Evolutionary conservation across 1,284 basidiomycete species (phyloP), one percentile per base, ranked within the genome.

Genomic region (Tylopilus orsonianus): DNA sequence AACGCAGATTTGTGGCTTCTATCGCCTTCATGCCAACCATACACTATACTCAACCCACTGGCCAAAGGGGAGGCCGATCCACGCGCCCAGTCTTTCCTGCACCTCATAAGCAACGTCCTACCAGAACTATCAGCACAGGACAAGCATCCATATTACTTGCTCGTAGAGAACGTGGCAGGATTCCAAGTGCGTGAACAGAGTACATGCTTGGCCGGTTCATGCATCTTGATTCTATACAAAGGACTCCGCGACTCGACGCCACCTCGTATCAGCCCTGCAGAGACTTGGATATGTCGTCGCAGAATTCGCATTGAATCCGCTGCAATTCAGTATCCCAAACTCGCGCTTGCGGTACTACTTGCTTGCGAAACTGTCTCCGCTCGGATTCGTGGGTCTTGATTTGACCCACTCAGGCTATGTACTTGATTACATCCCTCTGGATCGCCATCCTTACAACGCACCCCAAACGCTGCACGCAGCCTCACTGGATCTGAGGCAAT

Each of bases 1-100:
- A 53, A 73, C 52, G 80, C 81, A 22, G 65, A 81, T 53, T 59
- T 87, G 5, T 90, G 87, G 86, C 74, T 90, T 20, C 64, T 89
- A 33, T 90, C 87, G 0, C 87, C 87, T 5, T 80, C 87, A 8
- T 90, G 88, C 60, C 87, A 90, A 59, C 87, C 87, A 0, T 90
- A 90, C 57, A 90, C 87, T 0, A 77, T 88, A 2, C 70, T 90
- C 46, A 89, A 88, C 58, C 81, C 85, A 2, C 70, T 74, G 19
- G 82, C 85, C 8, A 83, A 81, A 69, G 87, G 84, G 6, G 77
- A 75, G 8, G 67, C 69, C 19, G 87, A 90, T 67, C 83, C 87
- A 5, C 77, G 87, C n/a, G 87, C 87, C 8, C 74, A 75, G 55
- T 87, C 85, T 0, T 90, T 90, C 62, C 71, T 88, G 22, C 80